Base-by-base conservation (phyloP, 441 rosid species). In the Gossypium gossypioides region DNA sequence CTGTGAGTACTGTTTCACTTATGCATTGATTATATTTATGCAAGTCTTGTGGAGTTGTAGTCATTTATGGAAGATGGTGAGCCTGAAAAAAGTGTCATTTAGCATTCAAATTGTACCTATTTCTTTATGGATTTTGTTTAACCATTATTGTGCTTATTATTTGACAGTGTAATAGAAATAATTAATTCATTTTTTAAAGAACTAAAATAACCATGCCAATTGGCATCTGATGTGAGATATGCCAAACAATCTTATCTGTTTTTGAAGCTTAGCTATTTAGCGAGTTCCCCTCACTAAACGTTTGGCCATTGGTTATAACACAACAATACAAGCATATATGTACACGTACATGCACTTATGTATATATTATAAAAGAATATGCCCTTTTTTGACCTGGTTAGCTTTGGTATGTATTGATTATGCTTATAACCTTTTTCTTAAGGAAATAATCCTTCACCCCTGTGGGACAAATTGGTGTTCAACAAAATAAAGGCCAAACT, bases 401-500 rank as follows among this genome's bases (percentile, higher is more conserved):
- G 37, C 40, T 15, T 59, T 46, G 44, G 60, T 61, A 19, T 27
- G 27, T 29, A 55, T 62, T 69, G 37, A 72, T 37, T 58, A 9
- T 52, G 48, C 21, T 22, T 64, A 8, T 77, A 54, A 79, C 60
- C 73, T 70, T 9, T 27, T 12, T 73, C 58, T 80, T 62, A 87
- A 93, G 99, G 98, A 67, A 91, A 82, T 86, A 92, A 78, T 79
- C 86, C 99, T 29, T 96, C 99, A 79, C 97, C 99, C 65, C 87
- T 96, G 86, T 96, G 99, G 99, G 99, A 93, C 80, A 88, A 91
- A 80, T 78, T 96, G 88, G 98, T 96, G 60, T 96, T 96, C 84
- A 90, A 96, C 85, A 93, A 93, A 84, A 90, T 96, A 77, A 89
- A 76, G 73, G 96, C 82, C 71, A 93, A 83, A 79, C 98, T 96